Evolutionary conservation across 2,329 filamentous ascomycete species (phyloP), one percentile per base, ranked within the genome.

Genomic region (Colletotrichum incanum): DNA sequence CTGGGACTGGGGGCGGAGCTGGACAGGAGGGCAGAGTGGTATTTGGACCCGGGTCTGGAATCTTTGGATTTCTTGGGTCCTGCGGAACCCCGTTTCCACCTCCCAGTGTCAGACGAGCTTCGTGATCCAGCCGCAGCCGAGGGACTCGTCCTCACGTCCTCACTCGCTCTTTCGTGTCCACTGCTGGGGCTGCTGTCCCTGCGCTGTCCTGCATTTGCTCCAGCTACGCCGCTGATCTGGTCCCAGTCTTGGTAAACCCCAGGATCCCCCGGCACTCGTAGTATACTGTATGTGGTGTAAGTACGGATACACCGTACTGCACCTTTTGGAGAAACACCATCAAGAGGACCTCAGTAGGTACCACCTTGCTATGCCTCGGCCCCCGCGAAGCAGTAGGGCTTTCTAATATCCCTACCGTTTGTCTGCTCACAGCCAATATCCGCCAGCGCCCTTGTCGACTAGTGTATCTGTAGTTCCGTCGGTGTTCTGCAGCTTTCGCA

Each of bases 31-130:
- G 56, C 39, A 62, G 41, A 37, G 50, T 62, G 65, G 50, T 52
- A 68, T 72, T 64, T 72, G 28, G 69, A 64, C 65, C 52, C 50
- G 31, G 68, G 69, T 69, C 69, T 72, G 37, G 68, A 71, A 45
- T 62, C 56, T 71, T 45, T 56, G 16, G 67, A 37, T 54, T 59
- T 39, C 50, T 47, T 67, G 39, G 54, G 26, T n/a, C 41, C 18
- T 47, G 39, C 16, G 58, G 26, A 18, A 6, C 16, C 52, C 52
- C 52, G 6, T 34, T 55, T 37, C 52, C 52, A 37, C 52, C 20
- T 23, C 9, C 26, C 18, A 7, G 31, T 37, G 20, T 56, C 52
- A 56, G 52, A 20, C 52, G 31, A 39, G 54, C 54, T 56, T 37
- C 23, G 31, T 55, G 52, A 55, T 59, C 37, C 37, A 43, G 55